Base-by-base conservation (phyloP, 2,329 filamentous ascomycete species). In the Venturia nashicola region DNA sequence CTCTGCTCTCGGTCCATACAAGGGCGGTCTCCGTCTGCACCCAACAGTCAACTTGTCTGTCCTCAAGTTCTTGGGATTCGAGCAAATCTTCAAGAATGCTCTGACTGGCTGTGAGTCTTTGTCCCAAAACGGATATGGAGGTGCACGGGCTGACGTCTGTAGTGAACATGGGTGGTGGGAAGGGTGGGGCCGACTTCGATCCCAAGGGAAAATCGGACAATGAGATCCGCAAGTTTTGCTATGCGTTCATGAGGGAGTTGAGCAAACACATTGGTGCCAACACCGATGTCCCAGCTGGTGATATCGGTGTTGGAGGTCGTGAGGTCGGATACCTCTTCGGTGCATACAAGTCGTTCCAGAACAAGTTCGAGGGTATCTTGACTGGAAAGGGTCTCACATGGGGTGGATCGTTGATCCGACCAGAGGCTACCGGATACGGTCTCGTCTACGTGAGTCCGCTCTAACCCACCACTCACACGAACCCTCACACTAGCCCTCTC, bases 11-110 rank as follows among this genome's bases (percentile, higher is more conserved):
- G 94, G 94, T 65, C 94, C 94, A 62, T 97, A 96, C 88, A 97
- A 97, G 85, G 94, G 94, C 69, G 94, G 94, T 75, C 86, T 97
- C 70, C 85, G 94, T 71, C 91, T 99, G 78, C 94, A 99, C 78
- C 94, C 93, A 67, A 86, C 87, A 12, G 90, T 94, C 77, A 94
- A 87, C 75, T 80, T 87, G 63, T 84, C 80, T 65, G 82, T 85
- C 73, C 85, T 99, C 72, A 99, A 99, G 83, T 97, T 97, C 81
- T 84, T 99, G 74, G 94, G 93, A 69, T 97, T 97, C 73, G 94
- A 99, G 86, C 94, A 97, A 82, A 95, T 93, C 80, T 97, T 97
- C 85, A 97, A 97, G 86, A 97, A 97, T 90, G 94, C 94, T 70
- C 82, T 97, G 70, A 97, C 94, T 67, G 94, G 94, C 74, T 80